phyloP scores from a whole-genome alignment of 306 rosid species.

The Fragaria vesca region DNA sequence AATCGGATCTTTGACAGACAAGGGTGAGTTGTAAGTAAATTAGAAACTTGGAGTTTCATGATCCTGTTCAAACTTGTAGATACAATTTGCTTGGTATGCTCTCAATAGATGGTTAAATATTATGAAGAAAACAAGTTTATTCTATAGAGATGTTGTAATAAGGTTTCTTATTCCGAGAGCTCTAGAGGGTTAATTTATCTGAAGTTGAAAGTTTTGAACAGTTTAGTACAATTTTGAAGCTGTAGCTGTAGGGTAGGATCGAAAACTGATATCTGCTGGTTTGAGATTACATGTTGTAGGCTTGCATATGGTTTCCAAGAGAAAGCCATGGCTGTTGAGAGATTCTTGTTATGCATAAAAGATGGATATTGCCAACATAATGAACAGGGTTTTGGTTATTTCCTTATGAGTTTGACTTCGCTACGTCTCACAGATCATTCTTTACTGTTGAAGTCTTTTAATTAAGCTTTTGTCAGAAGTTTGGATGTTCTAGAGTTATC shows the following conservation, averaged over 20 bases:
- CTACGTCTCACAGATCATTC: too few species aligned
- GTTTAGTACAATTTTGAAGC: neutral
- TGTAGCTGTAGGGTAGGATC: neutral
- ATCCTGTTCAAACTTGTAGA: neutral
- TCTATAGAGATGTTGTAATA: too few species aligned
- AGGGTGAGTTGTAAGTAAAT: neutral
- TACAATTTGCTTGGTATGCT: neutral
- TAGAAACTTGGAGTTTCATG: neutral
- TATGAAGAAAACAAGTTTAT: neutral
- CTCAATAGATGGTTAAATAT: neutral
- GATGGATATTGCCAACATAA: neutral
- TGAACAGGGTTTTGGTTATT: neutral
- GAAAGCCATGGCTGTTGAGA: neutral
- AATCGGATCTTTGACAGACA: neutral
- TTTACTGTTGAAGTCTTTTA: neutral
- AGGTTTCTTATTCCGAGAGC: neutral
- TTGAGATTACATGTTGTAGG: neutral
- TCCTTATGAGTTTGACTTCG: neutral
- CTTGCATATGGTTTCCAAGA: neutral
- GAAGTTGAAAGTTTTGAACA: neutral
- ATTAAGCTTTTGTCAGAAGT: neutral
- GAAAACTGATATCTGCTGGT: neutral
- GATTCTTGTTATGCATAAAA: neutral
- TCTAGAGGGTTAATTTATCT: neutral
- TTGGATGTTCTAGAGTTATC: neutral